A percentile compares a stretch with the other conserved stretches of the same genome.
Conservation (phyloP, 495 filamentous ascomycete genomes). For the Daldinia caldariorum region DNA sequence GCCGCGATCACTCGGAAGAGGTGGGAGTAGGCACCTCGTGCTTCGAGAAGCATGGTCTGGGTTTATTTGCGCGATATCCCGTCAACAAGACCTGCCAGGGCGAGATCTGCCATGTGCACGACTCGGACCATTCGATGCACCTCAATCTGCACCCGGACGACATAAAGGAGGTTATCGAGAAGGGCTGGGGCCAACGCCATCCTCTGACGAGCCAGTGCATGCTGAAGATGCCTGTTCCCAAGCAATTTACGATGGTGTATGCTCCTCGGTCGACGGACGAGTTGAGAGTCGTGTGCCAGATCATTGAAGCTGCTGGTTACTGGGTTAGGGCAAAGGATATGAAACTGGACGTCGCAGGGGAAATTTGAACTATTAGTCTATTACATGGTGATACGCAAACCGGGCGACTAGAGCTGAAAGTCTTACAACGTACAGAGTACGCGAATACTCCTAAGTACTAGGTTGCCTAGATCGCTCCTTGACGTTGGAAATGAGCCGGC, state of each 20-base stretch:
- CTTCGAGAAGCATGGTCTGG: constrained; percentile 82
- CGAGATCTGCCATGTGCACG: constrained; percentile 85
- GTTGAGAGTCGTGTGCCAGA: constrained; percentile 71
- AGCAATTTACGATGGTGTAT: constrained; percentile 83
- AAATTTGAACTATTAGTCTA: constrained; percentile 14
- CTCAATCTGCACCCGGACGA: constrained; percentile 81
- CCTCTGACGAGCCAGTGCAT: constrained; percentile 71
- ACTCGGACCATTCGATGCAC: constrained; percentile 78
- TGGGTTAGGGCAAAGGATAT: constrained; percentile 59
- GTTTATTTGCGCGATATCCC: constrained; percentile 69
- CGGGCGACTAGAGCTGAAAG: background rate
- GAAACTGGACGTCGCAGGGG: constrained; percentile 46
- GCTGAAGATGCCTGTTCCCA: constrained; percentile 66
- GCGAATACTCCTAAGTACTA: background rate
- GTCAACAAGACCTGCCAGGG: constrained; percentile 73
- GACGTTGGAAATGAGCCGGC: background rate
- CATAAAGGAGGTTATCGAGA: constrained; percentile 76
- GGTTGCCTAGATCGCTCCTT: background rate
- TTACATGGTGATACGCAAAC: background rate
- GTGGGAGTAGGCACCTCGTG: constrained; percentile 72
- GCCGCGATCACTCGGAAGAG: constrained; percentile 55
- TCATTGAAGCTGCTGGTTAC: constrained; percentile 76
- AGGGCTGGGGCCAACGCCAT: constrained; percentile 91
- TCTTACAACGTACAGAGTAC: background rate
- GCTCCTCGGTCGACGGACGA: constrained; percentile 74